A percentile compares a stretch with the other conserved stretches of the same genome.
Evolutionary conservation across 106 monocot genomes (phyloP).

Genomic region (Apostasia ramifera): DNA sequence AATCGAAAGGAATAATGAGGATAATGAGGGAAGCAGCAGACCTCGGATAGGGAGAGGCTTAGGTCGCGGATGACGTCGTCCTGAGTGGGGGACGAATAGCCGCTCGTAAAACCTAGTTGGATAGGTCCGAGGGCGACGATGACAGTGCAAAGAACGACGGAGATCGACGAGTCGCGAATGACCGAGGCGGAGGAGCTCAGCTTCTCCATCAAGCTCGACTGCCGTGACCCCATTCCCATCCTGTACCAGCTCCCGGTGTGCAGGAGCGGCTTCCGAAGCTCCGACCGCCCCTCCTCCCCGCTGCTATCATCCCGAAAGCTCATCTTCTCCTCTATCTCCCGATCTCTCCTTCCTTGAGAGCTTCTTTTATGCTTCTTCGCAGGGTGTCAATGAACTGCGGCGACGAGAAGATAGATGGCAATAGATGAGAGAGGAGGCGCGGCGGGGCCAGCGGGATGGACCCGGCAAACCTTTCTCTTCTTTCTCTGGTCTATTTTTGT

Average conservation of each 20-base stretch:
- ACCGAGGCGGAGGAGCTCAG: constrained; percentile 65
- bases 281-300: constrained; percentile 17
- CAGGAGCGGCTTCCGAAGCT: constrained; percentile 64
- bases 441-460: no score
- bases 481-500: no score
- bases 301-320: constrained; percentile 61
- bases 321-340: constrained; percentile 22
- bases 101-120: constrained; percentile 94
- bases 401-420: no score
- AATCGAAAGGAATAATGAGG: background rate
- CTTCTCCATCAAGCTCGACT: constrained; percentile 70
- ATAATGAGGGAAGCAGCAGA: background rate
- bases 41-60: constrained; percentile 74
- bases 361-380: no score
- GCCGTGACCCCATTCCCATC: constrained; percentile 83
- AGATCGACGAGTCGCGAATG: constrained; percentile 74
- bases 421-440: no score
- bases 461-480: no score
- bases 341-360: no score
- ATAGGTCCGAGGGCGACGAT: constrained; percentile 96
- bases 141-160: constrained; percentile 84
- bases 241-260: constrained; percentile 95
- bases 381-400: no score
- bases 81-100: constrained; percentile 87
- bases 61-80: constrained; percentile 66